Base-by-base conservation (phyloP, 2,329 filamentous ascomycete genomes). In the Piedraia hortae region DNA sequence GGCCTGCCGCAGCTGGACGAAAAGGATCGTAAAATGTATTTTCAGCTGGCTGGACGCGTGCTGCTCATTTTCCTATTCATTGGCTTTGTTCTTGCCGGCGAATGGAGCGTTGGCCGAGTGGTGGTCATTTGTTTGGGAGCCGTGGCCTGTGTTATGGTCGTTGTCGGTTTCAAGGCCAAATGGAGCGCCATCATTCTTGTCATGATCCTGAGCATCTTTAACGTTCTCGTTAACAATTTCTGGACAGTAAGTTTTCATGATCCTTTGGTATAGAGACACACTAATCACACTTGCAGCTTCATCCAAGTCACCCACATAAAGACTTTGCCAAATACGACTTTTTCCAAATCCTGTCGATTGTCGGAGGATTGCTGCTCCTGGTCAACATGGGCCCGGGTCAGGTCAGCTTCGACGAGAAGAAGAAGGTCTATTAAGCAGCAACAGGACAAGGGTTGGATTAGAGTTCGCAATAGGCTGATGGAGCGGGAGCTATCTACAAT, bases 251-350 rank as follows among this genome's bases (percentile, higher is more conserved):
- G 75, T 56, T 6, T 13, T 3, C 5, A n/a, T 10, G n/a, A 13
- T 8, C 6, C 21, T 14, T 10, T 12, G 14, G 4, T 1, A n/a
- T 12, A 13, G 3, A 7, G 10, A 4, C 9, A 4, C 10, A 13
- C 23, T 21, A 20, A 35, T 31, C 15, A 34, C 23, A 14, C n/a
- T 18, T 10, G 12, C 34, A 89, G 73, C 75, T 97, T 34, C 82
- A 93, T 55, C 72, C 82, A 35, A 74, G 89, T 54, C 85, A 97
- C 56, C 85, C 85, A 21, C 82, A 93, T 61, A 93, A 93, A 64
- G 85, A 97, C 51, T 97, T 97, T 45, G 85, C 85, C 58, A 97
- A 97, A 56, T 97, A 97, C 62, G 85, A 97, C 48, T 97, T 97
- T 60, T 97, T 97, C 68, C 85, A 97, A 58, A 91, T 93, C 38